Evolutionary conservation across 108 stramenopile species (phyloP), one percentile per base, ranked within the genome.

Genomic region (Cyclotella sp.): DNA sequence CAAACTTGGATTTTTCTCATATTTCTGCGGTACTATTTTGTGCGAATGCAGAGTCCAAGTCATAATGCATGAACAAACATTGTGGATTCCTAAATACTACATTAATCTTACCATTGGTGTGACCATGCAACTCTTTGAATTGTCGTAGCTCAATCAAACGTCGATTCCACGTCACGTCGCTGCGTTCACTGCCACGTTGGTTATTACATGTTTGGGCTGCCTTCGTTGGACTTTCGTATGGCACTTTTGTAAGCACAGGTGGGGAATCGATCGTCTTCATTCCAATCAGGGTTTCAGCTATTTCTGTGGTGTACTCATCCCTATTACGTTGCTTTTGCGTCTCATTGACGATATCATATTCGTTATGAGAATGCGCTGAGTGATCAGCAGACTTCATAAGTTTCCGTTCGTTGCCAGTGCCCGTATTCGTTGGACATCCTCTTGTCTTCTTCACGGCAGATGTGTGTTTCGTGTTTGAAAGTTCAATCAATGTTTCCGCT

Each of bases 401-500:
- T 9, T 29, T 59, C 28, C 27, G 22, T 30, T 59, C 28, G 27
- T 59, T 9, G 8, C 6, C 27, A 7, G 18, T 53, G 6, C 9
- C 52, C 15, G 18, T 29, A 8, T 16, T 29, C 27, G 24, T 59
- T 7, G 27, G 9, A 3, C 18, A 16, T 8, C 28, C 27, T 28
- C 30, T 59, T 29, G 28, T 59, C 28, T 26, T 29, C 27, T 28
- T 59, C 58, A 26, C 24, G 27, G 16, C 18, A 19, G 18, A 7
- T 19, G 27, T 8, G 30, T 26, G 58, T 26, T 26, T 16, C 8
- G 58, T 59, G 16, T 59, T 59, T 18, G 9, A 30, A 9, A 59
- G 58, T 29, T 59, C 58, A 26, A 59, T 29, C 58, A 59, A 29
- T 29, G 58, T 29, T 59, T 59, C 58, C 6, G 30, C 58, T 10